Conservation (phyloP, 2,329 filamentous ascomycete species). For the Bipolaris cookei region DNA sequence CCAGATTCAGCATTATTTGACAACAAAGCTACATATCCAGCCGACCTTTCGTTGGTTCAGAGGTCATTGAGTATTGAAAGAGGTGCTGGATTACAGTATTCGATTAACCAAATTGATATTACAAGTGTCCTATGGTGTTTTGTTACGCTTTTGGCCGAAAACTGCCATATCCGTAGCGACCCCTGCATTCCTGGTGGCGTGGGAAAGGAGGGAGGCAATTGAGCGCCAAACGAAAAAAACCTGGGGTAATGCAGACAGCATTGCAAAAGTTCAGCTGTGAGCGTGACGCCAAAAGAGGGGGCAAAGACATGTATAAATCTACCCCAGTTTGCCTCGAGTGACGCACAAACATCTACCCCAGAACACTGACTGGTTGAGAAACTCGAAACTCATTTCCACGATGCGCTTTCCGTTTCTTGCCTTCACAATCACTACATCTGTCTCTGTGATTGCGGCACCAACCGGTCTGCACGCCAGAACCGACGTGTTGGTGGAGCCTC, state of each 20-base stretch:
- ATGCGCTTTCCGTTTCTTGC: background rate
- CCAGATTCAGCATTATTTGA: background rate
- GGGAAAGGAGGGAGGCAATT: background rate
- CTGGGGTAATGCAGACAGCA: background rate
- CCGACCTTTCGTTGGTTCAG: background rate
- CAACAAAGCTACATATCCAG: background rate
- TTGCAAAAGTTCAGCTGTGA: background rate
- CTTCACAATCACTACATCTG: background rate
- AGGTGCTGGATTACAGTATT: background rate
- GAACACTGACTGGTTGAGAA: background rate
- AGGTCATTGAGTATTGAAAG: background rate
- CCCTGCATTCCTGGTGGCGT: background rate
- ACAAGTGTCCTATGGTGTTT: background rate
- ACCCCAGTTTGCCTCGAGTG: background rate
- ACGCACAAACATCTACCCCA: background rate
- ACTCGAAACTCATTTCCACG: background rate
- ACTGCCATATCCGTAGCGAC: background rate
- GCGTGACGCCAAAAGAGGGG: background rate
- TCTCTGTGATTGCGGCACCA: background rate
- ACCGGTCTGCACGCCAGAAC: background rate
- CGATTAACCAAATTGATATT: background rate
- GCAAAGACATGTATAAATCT: background rate
- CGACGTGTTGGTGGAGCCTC: conserved; percentile 14
- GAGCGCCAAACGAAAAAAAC: background rate
- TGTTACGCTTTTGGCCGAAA: background rate